phyloP scores from a whole-genome alignment of 73 alveolate genomes.

The Paramecium sonneborni region DNA sequence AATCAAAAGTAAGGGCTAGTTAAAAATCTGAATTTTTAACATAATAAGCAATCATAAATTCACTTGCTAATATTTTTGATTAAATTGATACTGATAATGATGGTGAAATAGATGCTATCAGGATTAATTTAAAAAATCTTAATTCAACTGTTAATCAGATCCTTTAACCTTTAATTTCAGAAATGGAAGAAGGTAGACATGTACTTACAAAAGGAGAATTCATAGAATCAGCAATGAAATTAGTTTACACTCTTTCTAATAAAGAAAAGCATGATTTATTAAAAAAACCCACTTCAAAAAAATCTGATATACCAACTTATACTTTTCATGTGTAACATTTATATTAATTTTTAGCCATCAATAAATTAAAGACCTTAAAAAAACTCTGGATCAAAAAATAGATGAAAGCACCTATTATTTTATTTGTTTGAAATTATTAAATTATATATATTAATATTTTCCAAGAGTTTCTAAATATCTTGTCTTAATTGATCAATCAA shows the following conservation, averaged over 20 bases:
- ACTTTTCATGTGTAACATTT: slow-evolving; percentile 45
- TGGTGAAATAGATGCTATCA: slow-evolving; percentile 46
- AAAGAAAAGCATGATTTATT: slow-evolving; percentile 24
- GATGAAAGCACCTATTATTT: neutral
- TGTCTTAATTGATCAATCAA: neutral
- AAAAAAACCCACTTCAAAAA: neutral
- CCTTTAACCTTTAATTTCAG: slow-evolving; percentile 1
- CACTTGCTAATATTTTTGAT: slow-evolving; percentile 13
- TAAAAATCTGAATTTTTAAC: slow-evolving; percentile 15
- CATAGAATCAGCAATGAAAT: slow-evolving; percentile 6
- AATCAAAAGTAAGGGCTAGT: slow-evolving; percentile 32
- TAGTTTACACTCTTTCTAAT: neutral
- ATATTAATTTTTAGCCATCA: slow-evolving; percentile 15
- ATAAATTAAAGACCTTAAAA: slow-evolving; percentile 21
- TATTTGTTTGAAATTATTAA: neutral
- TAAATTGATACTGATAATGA: slow-evolving; percentile 12
- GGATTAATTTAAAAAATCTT: neutral
- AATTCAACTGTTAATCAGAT: neutral
- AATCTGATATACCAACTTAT: neutral
- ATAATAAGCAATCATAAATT: neutral
- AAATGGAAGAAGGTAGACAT: slow-evolving; percentile 52
- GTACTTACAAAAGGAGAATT: neutral
- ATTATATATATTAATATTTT: neutral
- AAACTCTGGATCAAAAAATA: neutral
- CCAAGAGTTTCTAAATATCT: neutral